Conservation (phyloP, 306 rosid genomes). For the Erythrophleum fordii region DNA sequence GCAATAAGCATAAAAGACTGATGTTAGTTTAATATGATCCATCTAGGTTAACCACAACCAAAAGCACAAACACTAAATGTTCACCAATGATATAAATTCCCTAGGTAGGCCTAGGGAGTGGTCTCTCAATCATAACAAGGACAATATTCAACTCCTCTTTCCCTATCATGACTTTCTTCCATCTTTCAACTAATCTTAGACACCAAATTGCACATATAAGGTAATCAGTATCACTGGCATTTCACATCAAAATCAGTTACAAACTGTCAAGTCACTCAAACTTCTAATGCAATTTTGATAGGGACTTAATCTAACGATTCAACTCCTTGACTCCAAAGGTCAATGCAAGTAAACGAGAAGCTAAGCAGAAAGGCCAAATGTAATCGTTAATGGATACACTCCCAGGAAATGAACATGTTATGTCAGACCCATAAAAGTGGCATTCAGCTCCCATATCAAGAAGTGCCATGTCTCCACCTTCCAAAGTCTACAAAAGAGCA, state of each 20-base stretch:
- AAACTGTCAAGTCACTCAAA: not conserved
- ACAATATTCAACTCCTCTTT: not conserved
- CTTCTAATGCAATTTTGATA: too few relatives aligned
- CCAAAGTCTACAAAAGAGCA: constrained; percentile 62
- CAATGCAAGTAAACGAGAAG: constrained; percentile 8
- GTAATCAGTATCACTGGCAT: not conserved
- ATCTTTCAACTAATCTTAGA: not conserved
- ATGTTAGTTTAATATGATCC: not conserved
- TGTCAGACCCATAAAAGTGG: constrained; percentile 93
- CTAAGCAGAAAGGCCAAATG: constrained; percentile 4
- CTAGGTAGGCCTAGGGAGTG: not conserved
- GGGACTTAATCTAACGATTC: not conserved
- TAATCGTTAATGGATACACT: constrained; percentile 46
- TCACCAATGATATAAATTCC: constrained; percentile 24
- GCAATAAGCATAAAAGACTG: constrained; percentile 15
- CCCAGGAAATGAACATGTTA: constrained; percentile 92
- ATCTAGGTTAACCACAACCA: not conserved
- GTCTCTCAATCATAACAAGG: not conserved
- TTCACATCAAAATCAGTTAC: constrained; percentile 13
- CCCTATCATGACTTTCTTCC: not conserved
- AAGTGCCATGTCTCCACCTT: constrained; percentile 92
- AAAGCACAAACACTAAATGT: not conserved
- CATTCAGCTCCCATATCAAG: constrained; percentile 99
- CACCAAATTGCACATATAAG: not conserved
- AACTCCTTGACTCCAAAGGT: constrained; percentile 7